Evolutionary conservation across 352 stramenopile genomes (phyloP).

Genomic region (Phytophthora europaea): DNA sequence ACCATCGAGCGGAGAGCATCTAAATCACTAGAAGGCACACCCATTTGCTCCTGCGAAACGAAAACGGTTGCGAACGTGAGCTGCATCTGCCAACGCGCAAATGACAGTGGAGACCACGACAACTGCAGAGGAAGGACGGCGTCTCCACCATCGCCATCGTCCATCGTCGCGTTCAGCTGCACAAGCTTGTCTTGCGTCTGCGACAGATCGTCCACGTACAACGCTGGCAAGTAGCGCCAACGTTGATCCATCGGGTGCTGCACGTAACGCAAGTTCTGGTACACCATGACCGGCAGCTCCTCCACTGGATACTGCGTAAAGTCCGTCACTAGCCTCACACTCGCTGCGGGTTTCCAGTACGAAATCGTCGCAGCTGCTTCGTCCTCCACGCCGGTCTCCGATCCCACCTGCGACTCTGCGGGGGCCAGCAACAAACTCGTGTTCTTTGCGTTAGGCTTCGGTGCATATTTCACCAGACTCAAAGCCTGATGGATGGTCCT

Average conservation of each 20-base stretch:
- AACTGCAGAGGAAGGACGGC: constrained; percentile 63
- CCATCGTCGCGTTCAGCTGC: constrained; percentile 65
- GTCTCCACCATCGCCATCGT: constrained; percentile 31
- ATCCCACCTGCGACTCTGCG: constrained; percentile 11
- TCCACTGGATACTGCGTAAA: constrained; percentile 77
- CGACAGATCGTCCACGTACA: constrained; percentile 84
- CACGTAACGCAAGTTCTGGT: constrained; percentile 73
- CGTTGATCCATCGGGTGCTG: constrained; percentile 49
- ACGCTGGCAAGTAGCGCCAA: constrained; percentile 79
- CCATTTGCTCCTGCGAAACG: constrained; percentile 68
- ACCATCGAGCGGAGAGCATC: constrained; percentile 93
- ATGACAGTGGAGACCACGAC: constrained; percentile 81
- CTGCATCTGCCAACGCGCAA: constrained; percentile 83
- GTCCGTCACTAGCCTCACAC: constrained; percentile 77
- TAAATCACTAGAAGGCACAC: constrained; percentile 76
- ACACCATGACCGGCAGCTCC: constrained; percentile 77
- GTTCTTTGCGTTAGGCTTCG: constrained; percentile 70
- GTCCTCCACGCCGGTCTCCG: constrained; percentile 12
- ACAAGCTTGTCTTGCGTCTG: constrained; percentile 79
- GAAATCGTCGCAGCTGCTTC: constrained; percentile 52
- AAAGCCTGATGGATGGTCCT: constrained; percentile 74
- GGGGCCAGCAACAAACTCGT: constrained; percentile 57
- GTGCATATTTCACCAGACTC: constrained; percentile 66
- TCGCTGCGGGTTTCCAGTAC: constrained; percentile 84
- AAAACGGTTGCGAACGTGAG: constrained; percentile 76